Evolutionary conservation across 805 yeast genomes (phyloP).

Genomic region (Babjeviella inositovora): DNA sequence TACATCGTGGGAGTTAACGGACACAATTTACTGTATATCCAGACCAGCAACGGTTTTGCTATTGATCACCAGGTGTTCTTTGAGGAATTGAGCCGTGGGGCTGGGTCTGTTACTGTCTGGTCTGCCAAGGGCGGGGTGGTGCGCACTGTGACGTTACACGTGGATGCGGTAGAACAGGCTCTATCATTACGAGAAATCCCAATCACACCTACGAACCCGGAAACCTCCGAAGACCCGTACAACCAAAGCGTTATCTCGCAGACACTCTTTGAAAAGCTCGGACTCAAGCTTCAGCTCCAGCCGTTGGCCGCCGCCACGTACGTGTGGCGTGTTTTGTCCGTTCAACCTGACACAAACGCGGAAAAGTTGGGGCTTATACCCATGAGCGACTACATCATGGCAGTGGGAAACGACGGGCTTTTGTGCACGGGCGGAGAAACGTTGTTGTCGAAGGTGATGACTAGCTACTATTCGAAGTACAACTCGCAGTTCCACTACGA

Average conservation of each 20-base stretch:
- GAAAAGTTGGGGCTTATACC: constrained; percentile 70
- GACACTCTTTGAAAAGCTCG: constrained; percentile 38
- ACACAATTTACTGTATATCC: constrained; percentile 26
- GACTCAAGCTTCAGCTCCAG: constrained; percentile 62
- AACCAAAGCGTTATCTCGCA: too few relatives aligned
- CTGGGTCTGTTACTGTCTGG: constrained; percentile 36
- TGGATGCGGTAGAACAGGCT: too few relatives aligned
- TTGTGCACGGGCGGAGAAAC: constrained; percentile 82
- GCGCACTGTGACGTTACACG: too few relatives aligned
- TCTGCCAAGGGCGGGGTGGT: constrained; percentile 68
- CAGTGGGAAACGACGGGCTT: constrained; percentile 75
- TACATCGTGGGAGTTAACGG: constrained; percentile 71
- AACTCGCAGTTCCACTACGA: constrained; percentile 19
- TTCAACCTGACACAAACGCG: constrained; percentile 70
- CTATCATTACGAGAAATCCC: too few relatives aligned
- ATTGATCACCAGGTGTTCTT: constrained; percentile 9
- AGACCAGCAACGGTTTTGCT: too few relatives aligned
- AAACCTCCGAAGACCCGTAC: constrained; percentile 1
- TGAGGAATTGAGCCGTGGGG: constrained; percentile 23
- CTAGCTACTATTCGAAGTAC: constrained; percentile 21
- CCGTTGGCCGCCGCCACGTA: constrained; percentile 62
- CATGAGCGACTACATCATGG: constrained; percentile 77
- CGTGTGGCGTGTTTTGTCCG: constrained; percentile 74
- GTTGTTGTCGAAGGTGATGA: constrained; percentile 49
- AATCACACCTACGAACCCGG: too few relatives aligned